Evolutionary conservation across 352 stramenopile species (phyloP), one percentile per base, ranked within the genome.

Genomic region (Lagenidium sp.): DNA sequence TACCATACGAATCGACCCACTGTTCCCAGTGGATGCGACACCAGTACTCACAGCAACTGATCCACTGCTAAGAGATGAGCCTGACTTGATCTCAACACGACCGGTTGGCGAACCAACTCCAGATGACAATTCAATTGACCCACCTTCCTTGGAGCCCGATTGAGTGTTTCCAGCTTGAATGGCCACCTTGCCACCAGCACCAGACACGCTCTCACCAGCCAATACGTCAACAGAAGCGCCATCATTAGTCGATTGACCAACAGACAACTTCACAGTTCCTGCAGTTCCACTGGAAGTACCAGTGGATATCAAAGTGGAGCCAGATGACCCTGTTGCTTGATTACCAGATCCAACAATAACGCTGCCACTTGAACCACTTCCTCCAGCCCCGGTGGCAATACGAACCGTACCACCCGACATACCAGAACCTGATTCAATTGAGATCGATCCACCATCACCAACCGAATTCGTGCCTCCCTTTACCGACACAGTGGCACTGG

Each of bases 211-310:
- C 4, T 19, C 40, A 2, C 54, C 54, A 26, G 37, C 43, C 11
- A 18, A 28, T 6, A 63, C 6, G 3, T 22, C 45, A 11, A 57
- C 10, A 13, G 38, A 35, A 19, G 49, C 55, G 42, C 44, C 29
- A 31, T 19, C 32, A 42, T 24, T 24, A 13, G 29, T 20, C 19
- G 44, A 45, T 12, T 28, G 36, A 26, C 49, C 49, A 22, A 40
- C 38, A 7, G 18, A 42, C n/a, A 62, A 38, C 10, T 50, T 42
- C 16, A 62, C 36, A 25, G 28, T 20, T 18, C 53, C 53, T 13
- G 47, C 53, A 25, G 42, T 6, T 15, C 21, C 25, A 5, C 30
- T 21, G 4, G 36, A 47, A 13, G 32, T 22, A 19, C 51, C 53
- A 10, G 47, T 54, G 10, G 20, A 36, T 30, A 63, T 10, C 8